Evolutionary conservation across 345 rosid species (phyloP).

Genomic region (Eutrema japonicum): DNA sequence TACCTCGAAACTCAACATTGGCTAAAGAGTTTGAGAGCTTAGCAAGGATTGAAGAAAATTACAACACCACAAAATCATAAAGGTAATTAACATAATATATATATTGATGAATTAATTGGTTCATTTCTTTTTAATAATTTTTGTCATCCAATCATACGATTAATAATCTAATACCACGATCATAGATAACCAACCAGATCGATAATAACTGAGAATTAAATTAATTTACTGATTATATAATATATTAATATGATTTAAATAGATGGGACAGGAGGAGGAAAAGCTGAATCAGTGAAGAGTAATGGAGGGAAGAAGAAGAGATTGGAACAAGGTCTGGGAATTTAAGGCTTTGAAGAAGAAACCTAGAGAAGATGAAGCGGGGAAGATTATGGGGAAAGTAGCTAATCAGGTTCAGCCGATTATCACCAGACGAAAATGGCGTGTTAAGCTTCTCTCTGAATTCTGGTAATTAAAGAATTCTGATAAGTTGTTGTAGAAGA

Average conservation of each 20-base stretch:
- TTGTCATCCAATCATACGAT: not conserved
- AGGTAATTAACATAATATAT: no score
- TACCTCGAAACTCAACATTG: no score
- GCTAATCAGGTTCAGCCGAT: constrained; percentile 63
- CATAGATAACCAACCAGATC: not conserved
- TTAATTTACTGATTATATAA: not conserved
- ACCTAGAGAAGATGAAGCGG: constrained; percentile 70
- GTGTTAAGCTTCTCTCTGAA: constrained; percentile 58
- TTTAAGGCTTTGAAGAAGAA: constrained; percentile 65
- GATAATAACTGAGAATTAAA: not conserved
- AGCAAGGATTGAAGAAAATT: no score
- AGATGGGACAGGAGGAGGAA: constrained; percentile 40
- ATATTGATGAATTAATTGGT: no score
- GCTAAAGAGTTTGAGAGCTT: no score
- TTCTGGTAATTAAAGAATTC: constrained; percentile 28
- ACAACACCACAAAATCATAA: no score
- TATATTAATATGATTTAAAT: not conserved
- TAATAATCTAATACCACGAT: constrained; percentile 1
- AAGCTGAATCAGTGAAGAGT: constrained; percentile 47
- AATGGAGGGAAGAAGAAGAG: constrained; percentile 47
- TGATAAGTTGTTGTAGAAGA: no score
- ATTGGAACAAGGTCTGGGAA: constrained; percentile 75
- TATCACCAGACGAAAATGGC: constrained; percentile 49
- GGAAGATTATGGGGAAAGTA: constrained; percentile 59
- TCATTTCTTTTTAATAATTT: no score